Base-by-base conservation (phyloP, 106 monocot genomes). In the Dendrobium chrysotoxum region DNA sequence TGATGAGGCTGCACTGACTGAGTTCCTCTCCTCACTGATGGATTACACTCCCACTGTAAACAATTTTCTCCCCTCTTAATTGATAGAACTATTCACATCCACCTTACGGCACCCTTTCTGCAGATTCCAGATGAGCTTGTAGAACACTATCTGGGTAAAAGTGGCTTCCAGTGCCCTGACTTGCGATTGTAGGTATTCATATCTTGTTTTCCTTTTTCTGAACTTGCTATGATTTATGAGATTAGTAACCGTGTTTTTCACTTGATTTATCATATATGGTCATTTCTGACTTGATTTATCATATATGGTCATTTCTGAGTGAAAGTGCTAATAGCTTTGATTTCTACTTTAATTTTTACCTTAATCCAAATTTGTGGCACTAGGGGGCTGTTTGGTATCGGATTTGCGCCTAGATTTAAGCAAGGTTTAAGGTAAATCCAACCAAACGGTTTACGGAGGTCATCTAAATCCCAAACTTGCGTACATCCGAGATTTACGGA, bases 111-210 rank as follows among this genome's bases (percentile, higher is more conserved):
- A n/a, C 40, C 45, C 15, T 65, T 45, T 45, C 0, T 70, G 13
- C 77, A 98, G 98, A 91, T 98, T 21, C 98, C 98, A 7, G 98
- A 98, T 75, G 92, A 98, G 86, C 78, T 98, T 80, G 92, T 92
- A 84, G 98, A 98, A 86, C 90, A 95, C 80, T 98, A 98, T 86
- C 89, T 98, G 35, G 87, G 82, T 17, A 86, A 79, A 80, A 98
- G 92, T 72, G 98, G 98, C 1, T 98, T 98, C 81, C 88, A 95
- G 77, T 98, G 91, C 86, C 98, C 98, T 57, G 98, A 98, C 81
- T 74, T 98, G 40, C 80, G 98, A 84, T 79, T 98, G 98, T 98
- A 82, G 75, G 84, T 85, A 47, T 76, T 77, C 76, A 46, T 3
- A 26, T 45, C 53, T 47, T 23, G 47, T 70, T 39, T 45, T 28